Evolutionary conservation across 176 grass and related monocot genomes (phyloP).

Genomic region (Aegilops speltoides): DNA sequence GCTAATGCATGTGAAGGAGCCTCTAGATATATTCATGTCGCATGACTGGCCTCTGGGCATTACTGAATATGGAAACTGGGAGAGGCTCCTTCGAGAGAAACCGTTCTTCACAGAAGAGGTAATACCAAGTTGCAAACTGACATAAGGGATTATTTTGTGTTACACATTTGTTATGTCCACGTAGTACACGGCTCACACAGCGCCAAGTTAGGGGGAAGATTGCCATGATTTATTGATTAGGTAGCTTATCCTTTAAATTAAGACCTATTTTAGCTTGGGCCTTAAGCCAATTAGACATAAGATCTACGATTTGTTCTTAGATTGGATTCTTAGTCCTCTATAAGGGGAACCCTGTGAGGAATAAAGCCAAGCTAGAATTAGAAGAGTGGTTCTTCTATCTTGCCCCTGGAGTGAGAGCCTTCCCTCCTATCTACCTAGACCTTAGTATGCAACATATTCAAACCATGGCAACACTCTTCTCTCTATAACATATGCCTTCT

Average conservation of each 20-base stretch:
- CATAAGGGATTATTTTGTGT: conserved; percentile 2
- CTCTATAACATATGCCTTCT: not conserved
- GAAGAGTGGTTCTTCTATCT: not conserved
- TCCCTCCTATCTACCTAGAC: not conserved
- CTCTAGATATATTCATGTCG: conserved; percentile 89
- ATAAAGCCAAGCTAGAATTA: not conserved
- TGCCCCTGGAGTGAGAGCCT: not conserved
- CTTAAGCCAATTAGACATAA: not conserved
- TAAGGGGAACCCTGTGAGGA: not conserved
- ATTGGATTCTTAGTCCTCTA: not conserved
- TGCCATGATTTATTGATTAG: not conserved
- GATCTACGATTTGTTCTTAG: not conserved
- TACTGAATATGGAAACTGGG: conserved; percentile 85
- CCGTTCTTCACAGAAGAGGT: conserved; percentile 58
- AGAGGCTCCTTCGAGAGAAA: conserved; percentile 69
- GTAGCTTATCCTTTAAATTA: not conserved
- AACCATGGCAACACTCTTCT: not conserved
- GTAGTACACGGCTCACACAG: not conserved
- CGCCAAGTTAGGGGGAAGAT: not conserved
- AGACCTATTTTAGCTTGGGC: not conserved
- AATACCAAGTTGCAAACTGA: conserved; percentile 16
- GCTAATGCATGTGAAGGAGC: conserved; percentile 78
- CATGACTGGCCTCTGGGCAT: conserved; percentile 98
- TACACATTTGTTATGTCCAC: not conserved
- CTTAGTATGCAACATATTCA: not conserved